A percentile compares a stretch with the other conserved stretches of the same genome.
phyloP scores from a whole-genome alignment of 2,329 filamentous ascomycete genomes.

The Calonectria pseudoturangicola region DNA sequence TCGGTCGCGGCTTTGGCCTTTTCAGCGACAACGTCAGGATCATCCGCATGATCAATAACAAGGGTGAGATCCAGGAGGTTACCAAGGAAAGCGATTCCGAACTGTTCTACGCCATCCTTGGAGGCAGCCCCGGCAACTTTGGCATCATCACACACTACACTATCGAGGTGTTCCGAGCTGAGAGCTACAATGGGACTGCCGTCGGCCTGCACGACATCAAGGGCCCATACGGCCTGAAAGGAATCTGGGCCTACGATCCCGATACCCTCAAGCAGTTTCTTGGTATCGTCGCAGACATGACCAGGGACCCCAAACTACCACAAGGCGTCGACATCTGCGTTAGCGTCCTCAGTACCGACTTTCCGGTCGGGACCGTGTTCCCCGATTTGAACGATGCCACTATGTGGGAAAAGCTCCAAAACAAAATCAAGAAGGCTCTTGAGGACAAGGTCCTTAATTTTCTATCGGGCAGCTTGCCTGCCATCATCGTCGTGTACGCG shows the following conservation, averaged over 20 bases:
- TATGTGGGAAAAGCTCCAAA: slow-evolving; percentile 51
- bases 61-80: slow-evolving; percentile 67
- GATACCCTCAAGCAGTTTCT: slow-evolving; percentile 62
- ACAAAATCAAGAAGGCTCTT: slow-evolving; percentile 60
- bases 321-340: slow-evolving; percentile 68
- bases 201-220: slow-evolving; percentile 43
- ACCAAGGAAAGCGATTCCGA: slow-evolving; percentile 70
- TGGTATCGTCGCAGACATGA: slow-evolving; percentile 64
- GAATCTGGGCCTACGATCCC: slow-evolving; percentile 63
- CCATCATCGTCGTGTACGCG: slow-evolving; percentile 67
- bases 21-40: slow-evolving; percentile 72
- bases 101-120: slow-evolving; percentile 75
- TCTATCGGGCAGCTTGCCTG: slow-evolving; percentile 61
- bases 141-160: slow-evolving; percentile 74
- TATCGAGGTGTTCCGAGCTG: slow-evolving; percentile 61
- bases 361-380: slow-evolving; percentile 60
- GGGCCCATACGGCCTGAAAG: slow-evolving; percentile 59
- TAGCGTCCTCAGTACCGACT: slow-evolving; percentile 66
- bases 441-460: slow-evolving; percentile 61
- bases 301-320: slow-evolving; percentile 64
- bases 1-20: slow-evolving; percentile 70
- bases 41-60: slow-evolving; percentile 67
- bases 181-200: slow-evolving; percentile 60
- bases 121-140: slow-evolving; percentile 75
- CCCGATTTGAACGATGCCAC: slow-evolving; percentile 58